Evolutionary conservation across 2,329 filamentous ascomycete species (phyloP), one percentile per base, ranked within the genome.

Genomic region (Anisogramma anomala): DNA sequence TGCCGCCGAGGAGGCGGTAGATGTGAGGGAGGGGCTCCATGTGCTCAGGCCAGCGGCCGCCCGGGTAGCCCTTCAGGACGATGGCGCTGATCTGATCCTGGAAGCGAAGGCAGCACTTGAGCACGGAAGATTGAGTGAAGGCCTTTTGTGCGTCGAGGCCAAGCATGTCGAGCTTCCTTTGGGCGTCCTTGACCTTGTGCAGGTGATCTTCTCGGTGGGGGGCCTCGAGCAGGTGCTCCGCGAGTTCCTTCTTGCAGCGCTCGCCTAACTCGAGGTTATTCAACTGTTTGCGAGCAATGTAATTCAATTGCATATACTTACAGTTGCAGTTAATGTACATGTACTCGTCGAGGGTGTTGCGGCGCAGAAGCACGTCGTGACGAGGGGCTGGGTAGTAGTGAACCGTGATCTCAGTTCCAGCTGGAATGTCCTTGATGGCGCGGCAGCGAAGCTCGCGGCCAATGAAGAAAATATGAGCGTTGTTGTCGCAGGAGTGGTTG

Each of bases 401-500:
- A 7, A 61, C 51, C 8, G 55, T 60, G 22, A 64, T 51, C 43
- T 64, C 61, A 8, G 57, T 55, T 9, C 58, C 57, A 0, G 55
- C 50, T 1, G 40, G n/a, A 30, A 64, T 56, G 9, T 47, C 42
- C 20, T 40, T 52, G 6, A 58, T 41, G 7, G 60, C 56, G 1
- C 58, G 52, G 10, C 62, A 50, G 2, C 53, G 50, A 1, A 60
- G 42, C 38, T 59, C 41, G 19, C 41, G 43, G 11, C 58, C 56
- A 33, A 62, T 54, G 15, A 58, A 55, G 36, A 56, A 55, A 20
- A 57, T 46, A 25, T 56, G 48, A 2, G 55, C 53, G 28, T 64
- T 64, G 8, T 59, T 57, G 1, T 55, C 50, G 40, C 61, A 64
- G 0, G 52, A 57, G 48, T 64, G 60, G 46, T 63, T 63, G 40